Percentiles rank a stretch among this genome's conserved stretches.
Evolutionary conservation across 345 rosid genomes (phyloP).

Genomic region (Brassica juncea): DNA sequence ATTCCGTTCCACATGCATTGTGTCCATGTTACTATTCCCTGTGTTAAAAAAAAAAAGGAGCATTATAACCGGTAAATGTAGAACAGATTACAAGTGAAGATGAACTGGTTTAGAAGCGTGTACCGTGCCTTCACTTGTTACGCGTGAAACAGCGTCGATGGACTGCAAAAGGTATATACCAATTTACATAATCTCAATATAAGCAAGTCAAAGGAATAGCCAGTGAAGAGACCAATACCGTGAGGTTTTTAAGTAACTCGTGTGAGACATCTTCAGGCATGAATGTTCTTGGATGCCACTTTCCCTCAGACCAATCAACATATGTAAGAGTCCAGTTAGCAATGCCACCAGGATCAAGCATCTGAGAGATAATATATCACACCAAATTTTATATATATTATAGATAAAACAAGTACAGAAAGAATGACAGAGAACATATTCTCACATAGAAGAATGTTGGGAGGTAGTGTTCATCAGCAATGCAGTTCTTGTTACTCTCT

Average conservation of each 20-base stretch:
- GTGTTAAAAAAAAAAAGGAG: conserved; percentile 11
- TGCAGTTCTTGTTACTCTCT: conserved; percentile 85
- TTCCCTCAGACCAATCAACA: conserved; percentile 98
- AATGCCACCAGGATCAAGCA: conserved; percentile 89
- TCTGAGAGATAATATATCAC: conserved; percentile 46
- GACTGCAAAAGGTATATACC: conserved; percentile 55
- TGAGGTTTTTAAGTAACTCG: conserved; percentile 69
- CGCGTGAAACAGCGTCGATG: conserved; percentile 66
- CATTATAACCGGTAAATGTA: not conserved
- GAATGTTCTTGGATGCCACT: conserved; percentile 95
- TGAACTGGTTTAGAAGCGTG: not conserved
- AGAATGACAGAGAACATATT: conserved; percentile 16
- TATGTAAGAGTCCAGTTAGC: conserved; percentile 94
- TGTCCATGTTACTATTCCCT: conserved; percentile 59
- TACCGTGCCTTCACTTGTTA: conserved; percentile 73
- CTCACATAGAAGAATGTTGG: conserved; percentile 92
- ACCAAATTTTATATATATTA: conserved; percentile 15
- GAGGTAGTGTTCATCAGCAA: conserved; percentile 96
- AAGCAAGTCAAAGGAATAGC: not conserved
- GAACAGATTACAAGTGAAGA: not conserved
- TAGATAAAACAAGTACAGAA: not conserved
- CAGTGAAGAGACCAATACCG: conserved; percentile 48
- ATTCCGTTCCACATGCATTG: conserved; percentile 91
- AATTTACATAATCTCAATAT: not conserved
- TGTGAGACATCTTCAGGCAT: conserved; percentile 59